Base-by-base conservation (phyloP, 1,139 yeast species). In the Eremothecium sinecaudum region DNA sequence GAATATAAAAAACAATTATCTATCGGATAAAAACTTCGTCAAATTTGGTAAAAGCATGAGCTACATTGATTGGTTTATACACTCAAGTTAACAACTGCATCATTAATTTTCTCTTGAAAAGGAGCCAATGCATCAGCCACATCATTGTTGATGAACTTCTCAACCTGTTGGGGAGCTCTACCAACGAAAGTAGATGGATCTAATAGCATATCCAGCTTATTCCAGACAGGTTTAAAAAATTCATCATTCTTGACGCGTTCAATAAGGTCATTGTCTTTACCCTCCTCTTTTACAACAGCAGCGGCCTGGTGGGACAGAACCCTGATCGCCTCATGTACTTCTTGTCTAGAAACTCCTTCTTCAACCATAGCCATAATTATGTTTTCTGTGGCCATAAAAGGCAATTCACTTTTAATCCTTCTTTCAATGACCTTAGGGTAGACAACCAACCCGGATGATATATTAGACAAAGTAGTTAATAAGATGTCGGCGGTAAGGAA, bases 341-440 rank as follows among this genome's bases (percentile, higher is more conserved):
- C 95, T 69, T 90, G 99, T 72, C 99, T 81, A 18, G 94, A 86
- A 30, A 83, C 97, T 51, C 97, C 97, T 62, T 80, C 79, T 64
- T 86, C 94, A 40, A 90, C 98, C 96, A 90, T 90, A 38, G 98
- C 98, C 99, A 90, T 90, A 61, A 90, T 90, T 59, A 90, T 77
- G 65, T 90, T 90, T 66, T 90, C 99, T 36, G 99, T 90, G 46
- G 99, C 99, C 99, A 90, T 90, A 70, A 92, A 90, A 49, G 99
- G 99, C 56, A 90, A 72, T 64, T 92, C 98, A 34, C 95, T 73
- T 59, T 62, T 77, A 62, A 90, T 90, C 66, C 97, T 81, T 69
- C 97, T 81, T 67, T 81, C 95, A 56, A 90, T 90, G 50, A 90
- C 98, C 73, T 90, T 87, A 50, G 98, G 98, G 66, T 92, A 90